These are phyloP conservation scores for Bipolaris victoriae DNA, from an alignment of 2,329 filamentous ascomycete genomes.

Conservation along the genomic window DNA sequence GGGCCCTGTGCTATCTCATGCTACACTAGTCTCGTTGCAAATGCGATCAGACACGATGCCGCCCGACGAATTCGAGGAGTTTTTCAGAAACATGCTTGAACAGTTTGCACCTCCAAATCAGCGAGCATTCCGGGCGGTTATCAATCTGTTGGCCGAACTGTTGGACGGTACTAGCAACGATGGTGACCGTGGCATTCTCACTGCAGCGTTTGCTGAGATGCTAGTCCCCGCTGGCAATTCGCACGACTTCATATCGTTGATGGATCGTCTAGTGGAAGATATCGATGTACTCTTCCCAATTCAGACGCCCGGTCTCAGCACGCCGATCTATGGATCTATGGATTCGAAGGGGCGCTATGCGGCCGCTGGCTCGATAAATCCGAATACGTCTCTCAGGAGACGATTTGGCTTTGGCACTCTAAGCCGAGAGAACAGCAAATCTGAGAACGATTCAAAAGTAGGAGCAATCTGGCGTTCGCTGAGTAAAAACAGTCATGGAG, in stretches of 20 bases:
- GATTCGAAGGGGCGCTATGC: conserved; percentile 65
- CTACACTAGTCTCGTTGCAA: conserved; percentile 76
- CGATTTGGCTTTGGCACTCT: conserved; percentile 82
- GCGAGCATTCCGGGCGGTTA: conserved; percentile 80
- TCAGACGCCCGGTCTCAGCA: conserved; percentile 53
- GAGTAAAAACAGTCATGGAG: conserved; percentile 70
- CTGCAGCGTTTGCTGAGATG: conserved; percentile 85
- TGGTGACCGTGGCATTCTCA: conserved; percentile 85
- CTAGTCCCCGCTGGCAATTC: conserved; percentile 78
- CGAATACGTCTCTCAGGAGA: conserved; percentile 84
- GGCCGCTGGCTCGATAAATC: conserved; percentile 76
- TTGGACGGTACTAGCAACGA: conserved; percentile 91
- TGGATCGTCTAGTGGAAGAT: conserved; percentile 89
- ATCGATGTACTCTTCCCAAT: conserved; percentile 87
- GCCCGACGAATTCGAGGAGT: conserved; percentile 71
- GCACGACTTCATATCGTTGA: conserved; percentile 82
- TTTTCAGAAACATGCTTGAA: conserved; percentile 60
- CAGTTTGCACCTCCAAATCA: conserved; percentile 65
- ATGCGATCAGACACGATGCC: conserved; percentile 66
- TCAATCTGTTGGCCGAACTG: conserved; percentile 85
- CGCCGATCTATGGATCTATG: conserved; percentile 63
- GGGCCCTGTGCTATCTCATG: conserved; percentile 78
- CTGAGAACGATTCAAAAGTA: conserved; percentile 70
- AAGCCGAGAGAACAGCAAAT: conserved; percentile 79
- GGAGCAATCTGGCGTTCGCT: conserved; percentile 84